These are phyloP conservation scores for Elsinoe batatas DNA, from an alignment of 2,329 filamentous ascomycete species.

Conservation along the genomic window DNA sequence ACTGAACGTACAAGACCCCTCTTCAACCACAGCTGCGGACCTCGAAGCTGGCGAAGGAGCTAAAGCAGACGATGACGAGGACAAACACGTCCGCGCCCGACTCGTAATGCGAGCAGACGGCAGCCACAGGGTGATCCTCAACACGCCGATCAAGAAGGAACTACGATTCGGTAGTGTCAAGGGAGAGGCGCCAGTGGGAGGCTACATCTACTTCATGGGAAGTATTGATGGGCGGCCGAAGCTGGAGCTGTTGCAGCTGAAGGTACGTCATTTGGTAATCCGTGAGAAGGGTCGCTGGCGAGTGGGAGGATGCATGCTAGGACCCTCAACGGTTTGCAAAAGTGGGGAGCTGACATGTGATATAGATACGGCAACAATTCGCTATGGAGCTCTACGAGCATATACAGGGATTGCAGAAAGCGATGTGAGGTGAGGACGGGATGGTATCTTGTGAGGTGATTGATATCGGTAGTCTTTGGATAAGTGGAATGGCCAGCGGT, in stretches of 20 bases:
- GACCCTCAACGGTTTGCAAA: background rate
- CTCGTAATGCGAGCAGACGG: constrained; percentile 88
- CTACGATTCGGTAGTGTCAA: constrained; percentile 63
- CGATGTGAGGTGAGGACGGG: constrained; percentile 25
- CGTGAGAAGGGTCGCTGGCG: background rate
- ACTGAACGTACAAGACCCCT: constrained; percentile 60
- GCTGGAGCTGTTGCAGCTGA: constrained; percentile 45
- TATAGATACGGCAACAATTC: constrained; percentile 33
- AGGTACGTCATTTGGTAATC: constrained; percentile 35
- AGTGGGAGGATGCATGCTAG: background rate
- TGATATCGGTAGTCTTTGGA: background rate
- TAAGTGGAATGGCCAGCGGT: too few relatives aligned
- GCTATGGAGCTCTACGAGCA: constrained; percentile 39
- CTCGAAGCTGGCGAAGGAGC: constrained; percentile 34
- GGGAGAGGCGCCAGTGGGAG: constrained; percentile 57
- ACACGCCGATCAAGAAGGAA: constrained; percentile 67
- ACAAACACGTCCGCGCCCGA: constrained; percentile 46
- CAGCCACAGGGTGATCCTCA: constrained; percentile 76
- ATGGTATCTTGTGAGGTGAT: constrained; percentile 1
- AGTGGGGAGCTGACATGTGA: constrained; percentile 9
- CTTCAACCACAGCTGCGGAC: constrained; percentile 37
- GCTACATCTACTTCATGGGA: constrained; percentile 56
- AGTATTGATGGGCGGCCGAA: constrained; percentile 43
- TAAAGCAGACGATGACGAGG: constrained; percentile 31
- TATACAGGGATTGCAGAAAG: constrained; percentile 32